A percentile compares a stretch with the other conserved stretches of the same genome.
phyloP scores from a whole-genome alignment of 176 grass and related monocot species.

The Ampelocalamus luodianensis region DNA sequence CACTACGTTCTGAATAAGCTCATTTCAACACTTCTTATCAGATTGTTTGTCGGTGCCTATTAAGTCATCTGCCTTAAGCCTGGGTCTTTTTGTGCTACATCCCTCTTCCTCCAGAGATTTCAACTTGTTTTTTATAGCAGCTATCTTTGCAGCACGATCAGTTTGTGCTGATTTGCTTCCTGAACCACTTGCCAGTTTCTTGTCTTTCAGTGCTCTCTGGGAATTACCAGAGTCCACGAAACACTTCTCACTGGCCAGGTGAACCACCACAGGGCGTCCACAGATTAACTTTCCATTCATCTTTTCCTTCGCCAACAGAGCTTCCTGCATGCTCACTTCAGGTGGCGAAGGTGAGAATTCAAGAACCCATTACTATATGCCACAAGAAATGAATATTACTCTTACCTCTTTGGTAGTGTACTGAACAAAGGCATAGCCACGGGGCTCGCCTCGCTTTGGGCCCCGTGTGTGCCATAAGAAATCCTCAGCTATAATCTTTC shows the following conservation, averaged over 20 bases:
- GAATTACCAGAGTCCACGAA: constrained; percentile 35
- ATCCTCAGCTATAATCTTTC: constrained; percentile 77
- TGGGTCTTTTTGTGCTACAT: constrained; percentile 73
- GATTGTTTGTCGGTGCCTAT: constrained; percentile 9
- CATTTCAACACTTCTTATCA: constrained; percentile 42
- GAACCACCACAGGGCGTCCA: constrained; percentile 76
- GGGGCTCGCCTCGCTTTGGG: constrained; percentile 82
- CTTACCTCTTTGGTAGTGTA: constrained; percentile 89
- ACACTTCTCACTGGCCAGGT: constrained; percentile 79
- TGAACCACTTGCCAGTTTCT: constrained; percentile 49
- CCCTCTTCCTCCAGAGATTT: constrained; percentile 72
- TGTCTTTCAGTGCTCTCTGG: constrained; percentile 33
- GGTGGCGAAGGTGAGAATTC: constrained; percentile 69
- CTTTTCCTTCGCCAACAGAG: constrained; percentile 79
- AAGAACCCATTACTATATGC: constrained; percentile 15
- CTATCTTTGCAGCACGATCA: constrained; percentile 71
- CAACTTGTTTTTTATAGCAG: constrained; percentile 83
- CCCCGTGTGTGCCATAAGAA: constrained; percentile 82
- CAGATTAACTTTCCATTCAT: constrained; percentile 81
- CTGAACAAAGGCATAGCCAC: constrained; percentile 92
- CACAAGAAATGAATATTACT: constrained; percentile 41
- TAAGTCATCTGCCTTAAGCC: constrained; percentile 41
- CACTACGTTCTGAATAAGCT: not conserved
- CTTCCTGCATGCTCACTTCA: constrained; percentile 99
- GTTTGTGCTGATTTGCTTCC: constrained; percentile 54